These are phyloP conservation scores for Capronia epimyces DNA, from an alignment of 2,329 filamentous ascomycete species.

Conservation along the genomic window DNA sequence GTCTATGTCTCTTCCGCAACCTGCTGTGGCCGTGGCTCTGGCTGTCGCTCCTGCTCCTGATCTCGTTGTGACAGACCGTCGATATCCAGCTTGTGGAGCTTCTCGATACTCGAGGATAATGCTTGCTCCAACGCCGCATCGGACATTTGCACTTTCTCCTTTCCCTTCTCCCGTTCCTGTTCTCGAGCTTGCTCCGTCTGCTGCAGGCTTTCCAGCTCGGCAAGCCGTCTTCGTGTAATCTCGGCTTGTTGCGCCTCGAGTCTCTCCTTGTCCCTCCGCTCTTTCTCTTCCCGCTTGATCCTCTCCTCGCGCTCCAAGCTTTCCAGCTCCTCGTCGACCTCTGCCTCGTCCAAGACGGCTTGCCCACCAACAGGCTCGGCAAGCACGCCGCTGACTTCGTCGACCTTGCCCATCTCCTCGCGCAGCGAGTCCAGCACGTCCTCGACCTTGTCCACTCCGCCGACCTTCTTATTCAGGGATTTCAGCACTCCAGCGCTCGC, in stretches of 20 bases:
- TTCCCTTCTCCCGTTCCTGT: constrained; percentile 1
- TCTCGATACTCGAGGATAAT: constrained; percentile 25
- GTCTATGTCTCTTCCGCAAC: neutral
- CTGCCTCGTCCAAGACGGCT: constrained; percentile 63
- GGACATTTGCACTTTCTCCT: neutral
- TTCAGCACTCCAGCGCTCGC: constrained; percentile 67
- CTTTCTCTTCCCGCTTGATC: constrained; percentile 47
- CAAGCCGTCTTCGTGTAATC: constrained; percentile 31
- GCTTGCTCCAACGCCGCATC: constrained; percentile 12
- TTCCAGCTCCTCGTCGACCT: constrained; percentile 83
- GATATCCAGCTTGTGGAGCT: constrained; percentile 19
- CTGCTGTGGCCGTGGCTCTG: neutral
- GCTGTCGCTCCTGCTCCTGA: neutral
- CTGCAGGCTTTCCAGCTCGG: constrained; percentile 27
- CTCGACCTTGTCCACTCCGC: constrained; percentile 69
- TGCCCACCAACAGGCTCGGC: constrained; percentile 53
- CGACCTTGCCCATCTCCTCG: constrained; percentile 73
- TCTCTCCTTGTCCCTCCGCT: constrained; percentile 43
- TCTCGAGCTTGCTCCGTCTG: constrained; percentile 3
- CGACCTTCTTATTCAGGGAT: constrained; percentile 68
- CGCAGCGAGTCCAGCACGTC: constrained; percentile 68
- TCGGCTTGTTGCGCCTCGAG: constrained; percentile 26
- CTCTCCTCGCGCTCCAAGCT: constrained; percentile 61
- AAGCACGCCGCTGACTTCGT: constrained; percentile 75
- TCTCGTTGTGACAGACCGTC: constrained; percentile 3